Evolutionary conservation across 2,329 filamentous ascomycete genomes (phyloP).

Genomic region (Hypomyces perniciosus): DNA sequence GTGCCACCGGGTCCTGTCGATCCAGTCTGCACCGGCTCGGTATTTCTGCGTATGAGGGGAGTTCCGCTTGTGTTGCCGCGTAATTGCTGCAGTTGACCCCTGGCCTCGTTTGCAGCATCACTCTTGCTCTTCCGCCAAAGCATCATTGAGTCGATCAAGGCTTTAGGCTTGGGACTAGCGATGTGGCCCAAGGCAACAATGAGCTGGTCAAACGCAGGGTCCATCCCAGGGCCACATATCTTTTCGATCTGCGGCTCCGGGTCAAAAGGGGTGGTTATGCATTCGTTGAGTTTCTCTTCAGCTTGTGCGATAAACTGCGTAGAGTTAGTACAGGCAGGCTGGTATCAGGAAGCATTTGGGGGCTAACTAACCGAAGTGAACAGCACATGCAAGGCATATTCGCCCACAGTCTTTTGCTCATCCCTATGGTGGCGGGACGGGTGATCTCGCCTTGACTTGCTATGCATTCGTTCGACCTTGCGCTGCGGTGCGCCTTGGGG

Average conservation of each 20-base stretch:
- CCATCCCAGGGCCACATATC: conserved; percentile 84
- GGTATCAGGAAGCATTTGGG: not conserved
- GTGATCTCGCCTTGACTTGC: conserved; percentile 65
- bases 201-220: conserved; percentile 86
- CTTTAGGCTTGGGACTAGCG: conserved; percentile 87
- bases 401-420: conserved; percentile 88
- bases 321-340: conserved; percentile 12
- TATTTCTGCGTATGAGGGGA: conserved; percentile 63
- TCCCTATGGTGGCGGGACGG: conserved; percentile 63
- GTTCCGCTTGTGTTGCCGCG: conserved; percentile 37
- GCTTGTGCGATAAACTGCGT: conserved; percentile 82
- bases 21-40: conserved; percentile 57
- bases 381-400: conserved; percentile 93
- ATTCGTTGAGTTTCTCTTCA: conserved; percentile 92
- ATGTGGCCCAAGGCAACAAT: conserved; percentile 92
- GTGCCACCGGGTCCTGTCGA: conserved; percentile 17
- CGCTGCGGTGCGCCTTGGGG: conserved; percentile 41
- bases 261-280: conserved; percentile 72
- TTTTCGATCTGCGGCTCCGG: conserved; percentile 79
- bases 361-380: conserved; percentile 72
- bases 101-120: conserved; percentile 71
- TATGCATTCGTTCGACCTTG: conserved; percentile 56
- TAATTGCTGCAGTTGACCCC: conserved; percentile 50
- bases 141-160: conserved; percentile 95
- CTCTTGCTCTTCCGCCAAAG: conserved; percentile 96